Base-by-base conservation (phyloP, 2,329 filamentous ascomycete genomes). In the Paradendryphiella salina region DNA sequence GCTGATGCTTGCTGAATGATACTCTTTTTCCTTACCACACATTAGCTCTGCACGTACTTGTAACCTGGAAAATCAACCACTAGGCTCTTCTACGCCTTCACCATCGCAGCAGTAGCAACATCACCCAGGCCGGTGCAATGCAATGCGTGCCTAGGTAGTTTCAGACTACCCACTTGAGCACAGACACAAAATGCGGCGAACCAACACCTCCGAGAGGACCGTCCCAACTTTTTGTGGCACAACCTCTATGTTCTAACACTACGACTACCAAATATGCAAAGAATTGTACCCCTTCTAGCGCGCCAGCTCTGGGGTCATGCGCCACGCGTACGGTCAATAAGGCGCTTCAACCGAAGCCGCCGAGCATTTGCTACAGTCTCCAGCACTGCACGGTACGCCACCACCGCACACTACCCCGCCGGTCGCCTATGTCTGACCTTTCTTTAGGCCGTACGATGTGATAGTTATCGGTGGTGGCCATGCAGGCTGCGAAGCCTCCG, bases 401-500 rank as follows among this genome's bases (percentile, higher is more conserved):
- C 23, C 20, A 18, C 32, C 33, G 6, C 13, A 23, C 31, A 17
- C 10, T 34, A 23, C n/a, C 35, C 33, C 21, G n/a, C 36, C 13
- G 36, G 40, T 31, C 17, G 11, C 40, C 31, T 13, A 4, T 18
- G 14, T 49, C 63, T 68, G 57, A 70, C 56, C 26, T 5, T 13
- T 13, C 1, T n/a, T 28, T 38, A 89, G 87, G 51, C 81, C 84
- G 1, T 95, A 89, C 70, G 93, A 99, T 82, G 94, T 99, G 41
- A 81, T 99, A 29, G 92, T 99, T 2, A 91, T 99, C 56, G 94
- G 94, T 46, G 94, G 94, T 54, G 94, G 94, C 21, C 94, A 99
- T 79, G 94, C 94, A 49, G 94, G 94, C 40, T 89, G 91, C 45
- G 94, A 99, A 79, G 94, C 94, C 52, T 93, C 89, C 59, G 87